Evolutionary conservation across 768 basidiomycete species (phyloP).

Genomic region (Mycena vulgaris): DNA sequence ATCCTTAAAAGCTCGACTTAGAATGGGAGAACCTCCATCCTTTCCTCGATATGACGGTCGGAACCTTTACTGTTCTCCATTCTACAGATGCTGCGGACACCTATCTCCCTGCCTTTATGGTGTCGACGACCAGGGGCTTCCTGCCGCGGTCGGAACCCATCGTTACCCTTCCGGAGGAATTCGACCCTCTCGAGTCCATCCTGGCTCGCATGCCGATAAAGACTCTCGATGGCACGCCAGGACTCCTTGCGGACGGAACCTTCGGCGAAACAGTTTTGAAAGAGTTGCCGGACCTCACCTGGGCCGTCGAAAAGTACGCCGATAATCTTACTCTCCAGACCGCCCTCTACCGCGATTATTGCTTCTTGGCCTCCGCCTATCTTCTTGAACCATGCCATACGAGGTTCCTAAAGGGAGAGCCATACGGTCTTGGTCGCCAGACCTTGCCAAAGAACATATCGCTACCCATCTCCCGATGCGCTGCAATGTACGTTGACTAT

Average conservation of each 20-base stretch:
- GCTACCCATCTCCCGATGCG: constrained; percentile 46
- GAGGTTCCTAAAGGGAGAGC: constrained; percentile 43
- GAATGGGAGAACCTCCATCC: neutral
- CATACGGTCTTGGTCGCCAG: constrained; percentile 46
- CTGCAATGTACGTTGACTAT: constrained; percentile 39
- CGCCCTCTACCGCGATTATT: constrained; percentile 47
- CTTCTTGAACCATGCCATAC: constrained; percentile 50
- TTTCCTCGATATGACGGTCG: constrained; percentile 29
- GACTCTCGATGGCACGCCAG: constrained; percentile 45
- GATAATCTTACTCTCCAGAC: constrained; percentile 41
- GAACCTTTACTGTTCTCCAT: constrained; percentile 35
- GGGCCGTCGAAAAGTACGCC: constrained; percentile 42
- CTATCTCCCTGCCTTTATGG: constrained; percentile 41
- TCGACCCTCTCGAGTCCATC: constrained; percentile 45
- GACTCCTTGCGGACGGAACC: constrained; percentile 45
- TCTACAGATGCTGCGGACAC: constrained; percentile 36
- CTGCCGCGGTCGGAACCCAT: constrained; percentile 48
- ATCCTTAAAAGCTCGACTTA: constrained; percentile 16
- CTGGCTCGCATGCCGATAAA: constrained; percentile 50
- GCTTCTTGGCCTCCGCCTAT: constrained; percentile 50
- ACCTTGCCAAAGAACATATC: constrained; percentile 45
- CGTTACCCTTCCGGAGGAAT: constrained; percentile 42
- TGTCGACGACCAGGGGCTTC: constrained; percentile 44
- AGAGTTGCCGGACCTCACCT: constrained; percentile 44
- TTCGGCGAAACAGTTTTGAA: constrained; percentile 47